phyloP scores from a whole-genome alignment of 305 asterid genomes.

The Fraxinus sp. region DNA sequence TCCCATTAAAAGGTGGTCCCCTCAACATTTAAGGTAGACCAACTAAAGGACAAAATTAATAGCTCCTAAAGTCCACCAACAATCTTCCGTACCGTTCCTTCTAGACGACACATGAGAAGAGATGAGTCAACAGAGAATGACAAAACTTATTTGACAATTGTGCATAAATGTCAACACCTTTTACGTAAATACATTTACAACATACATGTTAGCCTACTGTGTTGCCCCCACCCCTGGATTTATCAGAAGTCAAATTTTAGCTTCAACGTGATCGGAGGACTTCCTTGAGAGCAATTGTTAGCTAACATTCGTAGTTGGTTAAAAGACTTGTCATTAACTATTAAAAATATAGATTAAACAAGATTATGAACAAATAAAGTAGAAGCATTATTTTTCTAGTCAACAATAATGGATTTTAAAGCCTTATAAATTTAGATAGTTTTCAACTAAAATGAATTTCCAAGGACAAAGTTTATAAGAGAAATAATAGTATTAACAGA shows the following conservation, averaged over 20 bases:
- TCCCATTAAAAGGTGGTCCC: neutral
- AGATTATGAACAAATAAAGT: neutral
- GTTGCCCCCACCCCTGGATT: neutral
- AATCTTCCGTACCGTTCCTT: neutral
- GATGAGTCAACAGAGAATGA: neutral
- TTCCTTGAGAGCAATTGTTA: neutral
- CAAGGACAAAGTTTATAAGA: neutral
- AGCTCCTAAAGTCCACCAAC: neutral
- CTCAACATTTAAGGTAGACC: neutral
- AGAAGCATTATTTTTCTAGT: neutral
- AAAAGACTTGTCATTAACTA: neutral
- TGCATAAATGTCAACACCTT: neutral
- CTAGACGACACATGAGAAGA: neutral
- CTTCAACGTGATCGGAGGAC: neutral
- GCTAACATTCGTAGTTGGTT: neutral
- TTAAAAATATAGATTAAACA: neutral
- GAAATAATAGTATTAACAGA: neutral
- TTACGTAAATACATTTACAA: neutral
- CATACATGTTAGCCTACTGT: neutral
- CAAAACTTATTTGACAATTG: neutral
- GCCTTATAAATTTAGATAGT: neutral
- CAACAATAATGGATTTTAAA: neutral
- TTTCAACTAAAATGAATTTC: neutral
- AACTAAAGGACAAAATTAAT: neutral
- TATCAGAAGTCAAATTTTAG: neutral